A percentile compares a stretch with the other conserved stretches of the same genome.
Conservation (phyloP, 2,329 filamentous ascomycete genomes). For the Venturia pyrina region DNA sequence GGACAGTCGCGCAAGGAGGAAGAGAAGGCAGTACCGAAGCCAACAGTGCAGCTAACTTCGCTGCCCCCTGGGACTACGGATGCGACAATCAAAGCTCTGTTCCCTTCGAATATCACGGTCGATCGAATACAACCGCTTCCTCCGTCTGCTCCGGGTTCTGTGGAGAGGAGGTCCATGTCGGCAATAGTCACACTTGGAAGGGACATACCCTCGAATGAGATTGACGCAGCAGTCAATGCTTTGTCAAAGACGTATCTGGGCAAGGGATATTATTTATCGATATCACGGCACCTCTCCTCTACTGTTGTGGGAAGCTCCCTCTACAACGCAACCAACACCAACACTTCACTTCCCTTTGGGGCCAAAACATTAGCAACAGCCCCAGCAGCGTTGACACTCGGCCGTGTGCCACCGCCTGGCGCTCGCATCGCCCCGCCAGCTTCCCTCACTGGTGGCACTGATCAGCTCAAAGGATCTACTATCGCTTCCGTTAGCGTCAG, state of each 20-base stretch:
- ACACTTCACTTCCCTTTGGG: conserved; percentile 61
- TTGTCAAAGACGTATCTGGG: conserved; percentile 80
- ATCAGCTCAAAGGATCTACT: not conserved
- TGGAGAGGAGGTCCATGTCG: conserved; percentile 60
- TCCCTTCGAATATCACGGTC: conserved; percentile 48
- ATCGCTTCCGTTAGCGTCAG: conserved; percentile 38
- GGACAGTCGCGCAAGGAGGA: conserved; percentile 30
- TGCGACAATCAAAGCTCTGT: conserved; percentile 38
- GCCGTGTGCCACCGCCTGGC: conserved; percentile 38
- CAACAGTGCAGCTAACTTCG: conserved; percentile 44
- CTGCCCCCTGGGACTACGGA: conserved; percentile 43
- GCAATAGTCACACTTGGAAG: conserved; percentile 74
- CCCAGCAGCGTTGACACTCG: conserved; percentile 34
- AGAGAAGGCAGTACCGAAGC: conserved; percentile 41
- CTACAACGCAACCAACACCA: conserved; percentile 37
- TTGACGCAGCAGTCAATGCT: conserved; percentile 67
- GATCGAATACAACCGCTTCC: conserved; percentile 65
- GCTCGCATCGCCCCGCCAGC: conserved; percentile 62
- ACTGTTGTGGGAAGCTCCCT: conserved; percentile 43
- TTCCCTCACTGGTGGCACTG: not conserved
- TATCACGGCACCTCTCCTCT: conserved; percentile 77
- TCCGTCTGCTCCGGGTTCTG: conserved; percentile 37
- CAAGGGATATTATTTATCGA: conserved; percentile 68
- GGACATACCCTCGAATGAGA: conserved; percentile 72
- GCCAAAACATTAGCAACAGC: conserved; percentile 48